These are phyloP conservation scores for Penicillium arizonense DNA, from an alignment of 495 filamentous ascomycete genomes.

Conservation along the genomic window DNA sequence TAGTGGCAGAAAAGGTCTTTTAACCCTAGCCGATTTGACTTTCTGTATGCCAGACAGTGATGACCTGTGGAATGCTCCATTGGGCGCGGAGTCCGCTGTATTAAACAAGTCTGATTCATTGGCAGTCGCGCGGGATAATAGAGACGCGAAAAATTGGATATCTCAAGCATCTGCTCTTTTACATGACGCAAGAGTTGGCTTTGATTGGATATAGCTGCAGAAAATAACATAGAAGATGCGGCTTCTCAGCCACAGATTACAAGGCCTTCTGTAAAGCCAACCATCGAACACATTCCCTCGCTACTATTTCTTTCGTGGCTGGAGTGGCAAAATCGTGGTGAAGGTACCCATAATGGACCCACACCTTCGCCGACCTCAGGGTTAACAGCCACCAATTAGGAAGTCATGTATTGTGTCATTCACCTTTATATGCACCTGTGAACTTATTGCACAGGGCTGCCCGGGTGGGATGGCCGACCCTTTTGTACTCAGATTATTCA, in stretches of 20 bases:
- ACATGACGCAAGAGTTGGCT: slow-evolving; percentile 3
- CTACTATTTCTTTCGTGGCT: background rate
- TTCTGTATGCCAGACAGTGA: slow-evolving; percentile 22
- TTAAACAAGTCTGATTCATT: background rate
- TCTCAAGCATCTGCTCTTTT: slow-evolving; percentile 4
- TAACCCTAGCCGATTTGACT: slow-evolving; percentile 12
- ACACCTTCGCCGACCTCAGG: too few relatives aligned
- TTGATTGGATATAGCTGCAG: slow-evolving; percentile 12
- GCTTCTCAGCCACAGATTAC: background rate
- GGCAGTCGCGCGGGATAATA: slow-evolving; percentile 4
- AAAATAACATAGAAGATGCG: background rate
- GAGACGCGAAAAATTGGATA: slow-evolving; percentile 8
- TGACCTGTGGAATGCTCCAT: slow-evolving; percentile 15
- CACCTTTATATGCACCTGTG: too few relatives aligned
- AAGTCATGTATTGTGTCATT: too few relatives aligned
- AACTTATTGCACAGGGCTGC: too few relatives aligned
- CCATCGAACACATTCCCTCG: too few relatives aligned
- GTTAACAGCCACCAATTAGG: too few relatives aligned
- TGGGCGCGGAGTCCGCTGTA: background rate
- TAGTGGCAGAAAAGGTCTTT: slow-evolving; percentile 2
- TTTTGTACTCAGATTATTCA: too few relatives aligned
- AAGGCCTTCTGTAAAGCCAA: too few relatives aligned
- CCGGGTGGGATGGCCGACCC: too few relatives aligned
- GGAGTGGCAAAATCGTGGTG: too few relatives aligned
- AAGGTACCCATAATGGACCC: too few relatives aligned